A percentile compares a stretch with the other conserved stretches of the same genome.
Conservation (phyloP, 768 basidiomycete genomes). For the Kwoniella sp. region DNA sequence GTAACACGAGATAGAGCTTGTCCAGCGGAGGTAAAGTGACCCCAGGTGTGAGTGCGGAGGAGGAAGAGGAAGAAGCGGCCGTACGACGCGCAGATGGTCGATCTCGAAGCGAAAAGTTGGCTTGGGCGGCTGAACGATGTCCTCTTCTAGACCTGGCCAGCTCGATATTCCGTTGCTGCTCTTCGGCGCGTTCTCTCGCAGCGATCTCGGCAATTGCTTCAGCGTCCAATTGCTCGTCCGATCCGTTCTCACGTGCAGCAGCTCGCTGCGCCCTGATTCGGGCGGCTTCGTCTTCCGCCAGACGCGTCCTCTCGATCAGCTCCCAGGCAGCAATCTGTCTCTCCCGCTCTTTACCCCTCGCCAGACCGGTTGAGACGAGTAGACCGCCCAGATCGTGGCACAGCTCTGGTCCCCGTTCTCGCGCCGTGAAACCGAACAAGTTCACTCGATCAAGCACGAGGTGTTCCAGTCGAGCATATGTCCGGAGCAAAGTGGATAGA, state of each 20-base stretch:
- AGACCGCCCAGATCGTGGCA: slow-evolving; percentile 67
- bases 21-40: slow-evolving; percentile 42
- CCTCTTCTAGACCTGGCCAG: slow-evolving; percentile 41
- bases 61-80: slow-evolving; percentile 14
- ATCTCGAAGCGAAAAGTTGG: slow-evolving; percentile 54
- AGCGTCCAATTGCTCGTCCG: slow-evolving; percentile 17
- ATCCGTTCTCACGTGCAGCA: slow-evolving; percentile 7
- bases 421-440: slow-evolving; percentile 61
- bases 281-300: slow-evolving; percentile 40
- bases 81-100: slow-evolving; percentile 33
- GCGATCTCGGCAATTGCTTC: slow-evolving; percentile 25
- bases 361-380: slow-evolving; percentile 67
- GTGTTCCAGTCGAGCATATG: slow-evolving; percentile 64
- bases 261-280: slow-evolving; percentile 7
- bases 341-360: slow-evolving; percentile 69
- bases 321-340: slow-evolving; percentile 58
- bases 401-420: slow-evolving; percentile 62
- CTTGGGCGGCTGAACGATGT: slow-evolving; percentile 51
- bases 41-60: slow-evolving; percentile 21
- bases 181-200: slow-evolving; percentile 16
- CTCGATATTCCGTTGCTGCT: slow-evolving; percentile 28
- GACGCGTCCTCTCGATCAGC: slow-evolving; percentile 33
- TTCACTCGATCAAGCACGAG: slow-evolving; percentile 73
- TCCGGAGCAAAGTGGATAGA: slow-evolving; percentile 60
- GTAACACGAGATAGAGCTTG: slow-evolving; percentile 51